Conservation (phyloP, 225 moss, liverwort and hornwort genomes). For the Lunularia cruciata region DNA sequence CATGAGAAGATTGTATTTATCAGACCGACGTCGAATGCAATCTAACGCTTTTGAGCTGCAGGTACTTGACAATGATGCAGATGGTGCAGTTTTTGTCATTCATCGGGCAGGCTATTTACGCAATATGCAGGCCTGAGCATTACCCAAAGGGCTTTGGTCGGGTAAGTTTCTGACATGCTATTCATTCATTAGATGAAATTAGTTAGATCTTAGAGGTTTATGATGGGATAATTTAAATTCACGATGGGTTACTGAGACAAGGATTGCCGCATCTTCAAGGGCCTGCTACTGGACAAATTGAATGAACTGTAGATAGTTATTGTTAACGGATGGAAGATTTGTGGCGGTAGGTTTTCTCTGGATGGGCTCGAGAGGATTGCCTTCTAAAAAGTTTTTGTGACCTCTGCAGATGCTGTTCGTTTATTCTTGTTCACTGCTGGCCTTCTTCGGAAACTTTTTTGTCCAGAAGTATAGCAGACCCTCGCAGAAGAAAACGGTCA, state of each 20-base stretch:
- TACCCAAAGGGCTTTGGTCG: slow-evolving; percentile 57
- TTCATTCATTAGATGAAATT: background rate
- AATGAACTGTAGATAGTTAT: no score
- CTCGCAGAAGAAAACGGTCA: slow-evolving; percentile 24
- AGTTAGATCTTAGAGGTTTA: no score
- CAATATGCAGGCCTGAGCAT: slow-evolving; percentile 39
- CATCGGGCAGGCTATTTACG: slow-evolving; percentile 63
- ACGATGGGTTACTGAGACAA: no score
- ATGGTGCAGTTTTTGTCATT: slow-evolving; percentile 83
- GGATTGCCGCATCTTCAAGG: no score
- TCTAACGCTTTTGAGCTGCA: no score
- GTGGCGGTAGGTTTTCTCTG: background rate
- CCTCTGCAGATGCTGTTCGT: slow-evolving; percentile 66
- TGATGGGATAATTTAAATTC: no score
- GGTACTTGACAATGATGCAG: slow-evolving; percentile 84
- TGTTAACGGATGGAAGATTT: no score
- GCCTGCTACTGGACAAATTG: no score
- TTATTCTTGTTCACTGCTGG: slow-evolving; percentile 70
- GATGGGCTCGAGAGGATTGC: background rate
- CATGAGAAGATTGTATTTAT: no score
- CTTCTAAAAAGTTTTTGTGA: background rate
- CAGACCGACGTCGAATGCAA: no score
- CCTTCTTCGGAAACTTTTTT: slow-evolving; percentile 78
- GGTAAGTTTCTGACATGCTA: slow-evolving; percentile 34
- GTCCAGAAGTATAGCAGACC: slow-evolving; percentile 58